Base-by-base conservation (phyloP, 2,329 filamentous ascomycete genomes). In the Pseudocercospora macadamiae region DNA sequence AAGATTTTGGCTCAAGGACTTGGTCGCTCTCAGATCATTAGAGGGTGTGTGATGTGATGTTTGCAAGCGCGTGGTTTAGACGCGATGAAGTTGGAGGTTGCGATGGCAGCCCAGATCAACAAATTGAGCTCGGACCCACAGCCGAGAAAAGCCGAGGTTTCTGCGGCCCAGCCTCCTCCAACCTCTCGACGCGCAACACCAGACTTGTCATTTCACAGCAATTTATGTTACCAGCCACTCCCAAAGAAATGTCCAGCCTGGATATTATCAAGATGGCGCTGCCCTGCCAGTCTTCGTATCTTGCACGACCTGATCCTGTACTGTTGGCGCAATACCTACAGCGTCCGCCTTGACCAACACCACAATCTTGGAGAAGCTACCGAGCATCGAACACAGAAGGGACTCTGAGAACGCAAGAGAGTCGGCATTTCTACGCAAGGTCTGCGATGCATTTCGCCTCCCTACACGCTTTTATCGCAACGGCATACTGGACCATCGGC, bases 401-500 rank as follows among this genome's bases (percentile, higher is more conserved):
- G 19, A 26, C 26, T 34, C 39, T 32, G 18, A 19, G 12, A 36
- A 16, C 5, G 16, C 25, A 34, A 47, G 2, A 45, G 16, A 47
- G 56, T 39, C 21, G 49, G 34, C 44, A 23, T 34, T 26, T 37
- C 8, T 23, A 34, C 7, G 37, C 14, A 23, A 45, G 51, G 49
- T 57, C 55, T 55, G 30, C 25, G 44, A 66, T 66, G 64, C 64
- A 37, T 51, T 52, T 54, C 54, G 30, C 51, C 28, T 36, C 19
- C 14, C 47, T 54, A 16, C 60, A 58, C 18, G 52, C 45, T 18
- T 44, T 65, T 32, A 45, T 66, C 30, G 64, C 65, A 44, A 62
- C 64, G 19, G 59, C 62, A 57, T 68, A 58, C 56, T 55, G 71
- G 52, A 61, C 59, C 25, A 30, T 66, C 51, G 34, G 48, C 57